A percentile compares a stretch with the other conserved stretches of the same genome.
phyloP scores from a whole-genome alignment of 257 asterid species.

The Penstemon newberryi region DNA sequence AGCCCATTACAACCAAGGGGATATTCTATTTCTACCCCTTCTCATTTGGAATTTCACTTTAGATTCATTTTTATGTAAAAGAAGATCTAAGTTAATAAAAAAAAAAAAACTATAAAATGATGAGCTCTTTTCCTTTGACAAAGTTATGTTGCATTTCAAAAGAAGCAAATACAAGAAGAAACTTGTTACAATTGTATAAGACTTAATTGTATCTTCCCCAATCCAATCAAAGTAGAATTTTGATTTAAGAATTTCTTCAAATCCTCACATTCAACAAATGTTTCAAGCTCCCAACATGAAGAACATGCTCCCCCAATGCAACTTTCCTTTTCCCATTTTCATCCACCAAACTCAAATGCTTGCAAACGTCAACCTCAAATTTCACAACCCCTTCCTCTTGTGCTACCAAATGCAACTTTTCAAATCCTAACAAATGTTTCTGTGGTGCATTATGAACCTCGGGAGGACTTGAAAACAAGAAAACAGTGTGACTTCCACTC shows the following conservation, averaged over 20 bases:
- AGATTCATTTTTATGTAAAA: too few relatives aligned
- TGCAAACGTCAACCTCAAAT: constrained; percentile 50
- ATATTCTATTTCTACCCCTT: too few relatives aligned
- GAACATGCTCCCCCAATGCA: constrained; percentile 54
- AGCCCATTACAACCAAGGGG: too few relatives aligned
- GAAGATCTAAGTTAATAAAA: too few relatives aligned
- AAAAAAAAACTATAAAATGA: too few relatives aligned
- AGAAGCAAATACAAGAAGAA: constrained; percentile 25
- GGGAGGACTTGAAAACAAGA: constrained; percentile 60
- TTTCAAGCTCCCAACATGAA: constrained; percentile 52
- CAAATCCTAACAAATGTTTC: constrained; percentile 54
- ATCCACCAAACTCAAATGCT: constrained; percentile 59
- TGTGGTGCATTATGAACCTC: constrained; percentile 60
- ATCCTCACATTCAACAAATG: constrained; percentile 54
- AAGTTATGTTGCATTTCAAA: constrained; percentile 18
- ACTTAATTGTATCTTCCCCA: background rate
- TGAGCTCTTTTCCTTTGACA: background rate
- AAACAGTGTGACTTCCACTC: constrained; percentile 57
- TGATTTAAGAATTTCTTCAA: constrained; percentile 29
- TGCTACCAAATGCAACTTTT: constrained; percentile 42
- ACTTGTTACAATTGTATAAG: constrained; percentile 21
- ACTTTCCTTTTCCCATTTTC: constrained; percentile 48
- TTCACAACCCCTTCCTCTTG: constrained; percentile 37
- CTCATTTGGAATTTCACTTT: too few relatives aligned
- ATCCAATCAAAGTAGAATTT: constrained; percentile 6